Base-by-base conservation (phyloP, 192 early-diverging fungal genomes). In the Coemansia sp. region DNA sequence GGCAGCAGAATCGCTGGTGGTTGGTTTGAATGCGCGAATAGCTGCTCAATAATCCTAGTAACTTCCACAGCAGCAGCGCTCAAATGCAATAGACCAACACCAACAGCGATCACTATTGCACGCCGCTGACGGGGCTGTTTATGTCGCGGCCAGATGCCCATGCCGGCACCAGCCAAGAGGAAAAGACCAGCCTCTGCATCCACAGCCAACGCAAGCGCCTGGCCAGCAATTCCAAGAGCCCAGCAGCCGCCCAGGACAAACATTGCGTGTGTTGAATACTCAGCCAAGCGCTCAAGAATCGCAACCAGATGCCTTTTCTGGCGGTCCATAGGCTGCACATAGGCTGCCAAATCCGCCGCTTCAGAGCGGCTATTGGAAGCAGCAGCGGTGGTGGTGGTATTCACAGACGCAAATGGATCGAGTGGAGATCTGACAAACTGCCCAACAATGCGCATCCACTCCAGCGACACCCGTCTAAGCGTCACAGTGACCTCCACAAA, bases 381-480 rank as follows among this genome's bases (percentile, higher is more conserved):
- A 32, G 32, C 2, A 32, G 32, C 32, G 1, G 32, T 1, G 32
- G 32, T 4, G 1, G 32, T 1, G 32, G 32, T 4, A 32, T 32
- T 32, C 32, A 1, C 26, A 26, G 51, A 54, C 3, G 51, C 51
- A 26, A 54, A 54, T 2, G 51, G 51, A 26, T 54, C 51, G 11
- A 54, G 51, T 10, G 51, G 51, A 26, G 51, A 19, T 21, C 51
- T 4, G 51, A 54, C 51, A 54, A 54, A 54, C 11, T 15, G 51
- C 7, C 21, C 51, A 22, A 10, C 8, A 26, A 54, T 54, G 51
- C 63, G 63, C 49, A 65, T 65, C 63, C 63, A 65, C 39, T 65
- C 48, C 3, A 65, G 63, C 45, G 63, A 65, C 49, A 65, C 63
- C 19, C 41, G 63, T 36, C 40, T 49, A 9, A 65, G 15, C 26